Evolutionary conservation across 1,139 yeast genomes (phyloP).

Genomic region (Zygoascus hellenicus): DNA sequence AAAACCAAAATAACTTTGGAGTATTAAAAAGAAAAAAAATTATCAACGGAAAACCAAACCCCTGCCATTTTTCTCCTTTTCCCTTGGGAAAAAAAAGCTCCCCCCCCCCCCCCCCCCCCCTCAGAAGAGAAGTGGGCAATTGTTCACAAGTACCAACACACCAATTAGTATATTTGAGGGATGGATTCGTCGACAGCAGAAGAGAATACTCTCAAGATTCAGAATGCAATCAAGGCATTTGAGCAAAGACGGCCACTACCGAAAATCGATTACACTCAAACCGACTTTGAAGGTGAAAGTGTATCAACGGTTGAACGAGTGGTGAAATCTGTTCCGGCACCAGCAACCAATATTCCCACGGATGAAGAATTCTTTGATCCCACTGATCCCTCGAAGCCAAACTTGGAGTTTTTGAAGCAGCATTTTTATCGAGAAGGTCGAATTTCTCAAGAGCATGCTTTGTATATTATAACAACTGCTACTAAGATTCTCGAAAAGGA

Average conservation of each 20-base stretch:
- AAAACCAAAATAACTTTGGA: no score
- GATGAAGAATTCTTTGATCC: slow-evolving; percentile 61
- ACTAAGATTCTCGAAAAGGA: slow-evolving; percentile 61
- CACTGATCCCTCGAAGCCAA: slow-evolving; percentile 45
- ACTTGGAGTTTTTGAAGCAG: slow-evolving; percentile 60
- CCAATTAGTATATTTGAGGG: background rate
- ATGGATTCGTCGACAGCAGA: slow-evolving; percentile 9
- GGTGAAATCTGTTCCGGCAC: slow-evolving; percentile 58
- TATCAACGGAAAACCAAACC: no score
- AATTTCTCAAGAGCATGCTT: slow-evolving; percentile 64
- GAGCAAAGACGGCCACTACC: slow-evolving; percentile 44
- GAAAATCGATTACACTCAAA: slow-evolving; percentile 46
- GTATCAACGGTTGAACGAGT: slow-evolving; percentile 67
- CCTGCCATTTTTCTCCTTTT: no score
- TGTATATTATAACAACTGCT: slow-evolving; percentile 62
- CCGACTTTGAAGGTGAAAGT: slow-evolving; percentile 59
- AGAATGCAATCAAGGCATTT: slow-evolving; percentile 73
- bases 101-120: no score
- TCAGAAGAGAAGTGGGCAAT: background rate
- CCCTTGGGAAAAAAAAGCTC: no score
- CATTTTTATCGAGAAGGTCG: slow-evolving; percentile 84
- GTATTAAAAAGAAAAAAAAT: no score
- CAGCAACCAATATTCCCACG: slow-evolving; percentile 59
- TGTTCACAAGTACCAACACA: background rate
- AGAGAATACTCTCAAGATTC: slow-evolving; percentile 28